Base-by-base conservation (phyloP, 495 filamentous ascomycete species). In the Neurospora sp. region DNA sequence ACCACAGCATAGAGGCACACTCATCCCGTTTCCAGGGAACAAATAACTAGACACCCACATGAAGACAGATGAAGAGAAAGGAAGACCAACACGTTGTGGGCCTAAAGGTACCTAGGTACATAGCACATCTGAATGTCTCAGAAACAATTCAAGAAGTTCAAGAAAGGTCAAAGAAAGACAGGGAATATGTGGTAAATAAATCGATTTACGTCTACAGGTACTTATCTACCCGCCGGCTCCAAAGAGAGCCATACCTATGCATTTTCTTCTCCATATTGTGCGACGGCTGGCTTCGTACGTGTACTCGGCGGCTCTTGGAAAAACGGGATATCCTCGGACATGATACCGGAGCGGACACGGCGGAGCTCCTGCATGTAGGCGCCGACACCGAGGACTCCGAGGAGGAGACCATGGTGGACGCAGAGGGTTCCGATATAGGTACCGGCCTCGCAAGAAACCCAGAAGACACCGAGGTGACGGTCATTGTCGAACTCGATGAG, bases 361-460 rank as follows among this genome's bases (percentile, higher is more conserved):
- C 96, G 88, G 70, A 98, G 90, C 85, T 98, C 96, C 83, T 99
- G 96, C 96, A 99, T 99, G 83, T 99, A 96, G 11, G 92, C 96
- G 76, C 96, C 96, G 54, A 97, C 94, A 78, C 96, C 96, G 28
- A 62, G 94, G 69, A 96, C 93, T 78, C n/a, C n/a, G n/a, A n/a
- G 87, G 71, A 99, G 82, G 73, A 98, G 86, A 72, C 96, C 96
- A 76, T 98, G 83, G 84, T 98, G 96, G 45, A 98, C 96, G 85
- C 96, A 99, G 34, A 99, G 89, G 17, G 96, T 15, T 1, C 48
- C 13, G 48, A 28, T 59, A 24, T 59, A 59, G 21, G 42, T 45
- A 10, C 42, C 9, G 19, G 42, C 42, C 42, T 45, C 8, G 42
- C 42, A 98, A 83, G 92, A 95, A 73, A 98, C 96, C 96, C 95